A percentile compares a stretch with the other conserved stretches of the same genome.
Evolutionary conservation across 176 grass and related monocot species (phyloP).

Genomic region (Urochloa ruziziensis): DNA sequence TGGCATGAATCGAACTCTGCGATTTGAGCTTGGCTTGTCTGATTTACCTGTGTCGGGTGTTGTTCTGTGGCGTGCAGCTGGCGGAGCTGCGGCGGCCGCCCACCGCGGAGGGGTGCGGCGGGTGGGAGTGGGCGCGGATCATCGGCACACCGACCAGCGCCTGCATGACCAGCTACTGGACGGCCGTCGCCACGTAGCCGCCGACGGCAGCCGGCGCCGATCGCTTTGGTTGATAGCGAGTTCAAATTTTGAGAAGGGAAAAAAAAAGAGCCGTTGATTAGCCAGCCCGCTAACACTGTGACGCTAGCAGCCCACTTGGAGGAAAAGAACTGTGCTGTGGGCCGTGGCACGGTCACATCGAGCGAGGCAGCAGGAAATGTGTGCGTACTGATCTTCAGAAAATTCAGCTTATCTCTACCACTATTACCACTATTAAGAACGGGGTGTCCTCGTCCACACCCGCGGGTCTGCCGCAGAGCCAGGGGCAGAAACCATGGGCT

Average conservation of each 20-base stretch:
- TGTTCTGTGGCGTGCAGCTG: slow-evolving; percentile 47
- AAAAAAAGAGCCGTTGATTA: neutral
- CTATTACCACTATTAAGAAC: no score
- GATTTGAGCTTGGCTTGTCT: neutral
- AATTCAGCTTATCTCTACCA: no score
- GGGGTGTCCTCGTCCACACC: no score
- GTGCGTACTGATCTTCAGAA: neutral
- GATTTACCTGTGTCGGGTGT: neutral
- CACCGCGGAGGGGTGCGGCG: slow-evolving; percentile 34
- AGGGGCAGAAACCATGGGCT: no score
- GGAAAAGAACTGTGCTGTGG: neutral
- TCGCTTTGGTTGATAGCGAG: neutral
- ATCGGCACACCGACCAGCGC: slow-evolving; percentile 78
- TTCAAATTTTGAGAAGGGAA: neutral
- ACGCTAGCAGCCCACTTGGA: no score
- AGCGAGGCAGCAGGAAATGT: neutral
- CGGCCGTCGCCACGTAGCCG: slow-evolving; percentile 68
- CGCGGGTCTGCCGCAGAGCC: no score
- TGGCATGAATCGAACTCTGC: neutral
- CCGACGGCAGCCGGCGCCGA: neutral
- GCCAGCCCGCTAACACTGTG: no score
- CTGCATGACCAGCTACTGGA: slow-evolving; percentile 88
- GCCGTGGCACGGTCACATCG: neutral
- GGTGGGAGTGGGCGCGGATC: slow-evolving; percentile 76
- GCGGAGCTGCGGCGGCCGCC: slow-evolving; percentile 66